Conservation (phyloP, 1,139 yeast species). For the Candida glucosophila region DNA sequence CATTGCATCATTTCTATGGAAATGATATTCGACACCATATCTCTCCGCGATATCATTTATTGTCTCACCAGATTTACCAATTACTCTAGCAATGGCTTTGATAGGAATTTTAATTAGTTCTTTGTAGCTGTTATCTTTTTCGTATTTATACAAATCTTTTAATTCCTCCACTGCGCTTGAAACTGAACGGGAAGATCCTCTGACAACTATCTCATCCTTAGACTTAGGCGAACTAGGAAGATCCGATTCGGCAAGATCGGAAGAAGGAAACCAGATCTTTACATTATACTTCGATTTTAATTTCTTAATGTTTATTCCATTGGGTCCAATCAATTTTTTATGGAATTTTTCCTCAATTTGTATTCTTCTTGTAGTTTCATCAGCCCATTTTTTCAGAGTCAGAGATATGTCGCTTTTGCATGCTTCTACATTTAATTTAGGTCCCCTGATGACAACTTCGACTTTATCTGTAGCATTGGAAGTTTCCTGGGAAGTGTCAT, state of each 20-base stretch:
- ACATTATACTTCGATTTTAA: constrained; percentile 87
- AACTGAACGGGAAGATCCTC: constrained; percentile 91
- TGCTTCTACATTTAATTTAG: constrained; percentile 70
- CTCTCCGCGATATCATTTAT: constrained; percentile 79
- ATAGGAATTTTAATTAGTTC: constrained; percentile 58
- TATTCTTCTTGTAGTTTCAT: constrained; percentile 59
- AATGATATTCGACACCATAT: constrained; percentile 67
- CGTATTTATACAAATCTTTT: constrained; percentile 75
- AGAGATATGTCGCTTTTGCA: constrained; percentile 54
- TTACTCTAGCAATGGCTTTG: constrained; percentile 70
- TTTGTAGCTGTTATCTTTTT: constrained; percentile 75
- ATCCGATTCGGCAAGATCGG: constrained; percentile 21
- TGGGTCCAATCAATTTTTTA: constrained; percentile 76
- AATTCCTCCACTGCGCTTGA: constrained; percentile 81
- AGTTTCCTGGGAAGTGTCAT: constrained; percentile 21
- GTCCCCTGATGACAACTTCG: constrained; percentile 63
- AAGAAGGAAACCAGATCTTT: constrained; percentile 63
- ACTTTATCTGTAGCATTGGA: constrained; percentile 41
- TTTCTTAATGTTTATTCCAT: constrained; percentile 75
- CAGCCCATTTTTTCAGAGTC: constrained; percentile 72
- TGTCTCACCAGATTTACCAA: constrained; percentile 83
- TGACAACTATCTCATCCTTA: constrained; percentile 64
- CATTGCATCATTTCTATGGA: constrained; percentile 39
- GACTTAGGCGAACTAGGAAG: constrained; percentile 24
- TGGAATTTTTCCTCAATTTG: constrained; percentile 73